phyloP scores from a whole-genome alignment of 2,329 filamentous ascomycete species.

The Fusarium marasasianum region DNA sequence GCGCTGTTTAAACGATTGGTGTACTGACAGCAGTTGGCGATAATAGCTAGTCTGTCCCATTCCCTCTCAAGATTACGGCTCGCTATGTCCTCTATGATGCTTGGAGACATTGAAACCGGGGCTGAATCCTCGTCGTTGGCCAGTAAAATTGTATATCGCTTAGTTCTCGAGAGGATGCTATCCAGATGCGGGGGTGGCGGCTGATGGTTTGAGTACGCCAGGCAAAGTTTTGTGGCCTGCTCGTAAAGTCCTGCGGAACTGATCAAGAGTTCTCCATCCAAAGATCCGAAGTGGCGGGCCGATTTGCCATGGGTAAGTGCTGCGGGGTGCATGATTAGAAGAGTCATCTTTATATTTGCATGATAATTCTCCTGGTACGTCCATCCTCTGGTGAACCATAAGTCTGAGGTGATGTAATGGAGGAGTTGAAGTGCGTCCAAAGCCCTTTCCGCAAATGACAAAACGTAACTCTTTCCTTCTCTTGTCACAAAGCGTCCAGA shows the following conservation, averaged over 20 bases:
- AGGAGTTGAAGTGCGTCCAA: background rate
- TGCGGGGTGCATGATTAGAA: background rate
- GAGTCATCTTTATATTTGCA: background rate
- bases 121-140: background rate
- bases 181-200: accelerated
- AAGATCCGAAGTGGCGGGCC: background rate
- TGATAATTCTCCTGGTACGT: background rate
- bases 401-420: background rate
- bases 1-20: background rate
- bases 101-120: background rate
- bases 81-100: background rate
- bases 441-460: background rate
- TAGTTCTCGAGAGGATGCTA: background rate
- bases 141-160: background rate
- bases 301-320: background rate
- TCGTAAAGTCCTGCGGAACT: background rate
- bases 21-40: background rate
- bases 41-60: background rate
- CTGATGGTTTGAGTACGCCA: background rate
- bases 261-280: background rate
- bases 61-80: accelerated
- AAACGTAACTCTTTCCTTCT: background rate
- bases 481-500: background rate
- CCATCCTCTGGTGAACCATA: background rate
- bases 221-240: background rate